Evolutionary conservation across 2,329 filamentous ascomycete species (phyloP), one percentile per base, ranked within the genome.

Genomic region (Colletotrichum eremochloae): DNA sequence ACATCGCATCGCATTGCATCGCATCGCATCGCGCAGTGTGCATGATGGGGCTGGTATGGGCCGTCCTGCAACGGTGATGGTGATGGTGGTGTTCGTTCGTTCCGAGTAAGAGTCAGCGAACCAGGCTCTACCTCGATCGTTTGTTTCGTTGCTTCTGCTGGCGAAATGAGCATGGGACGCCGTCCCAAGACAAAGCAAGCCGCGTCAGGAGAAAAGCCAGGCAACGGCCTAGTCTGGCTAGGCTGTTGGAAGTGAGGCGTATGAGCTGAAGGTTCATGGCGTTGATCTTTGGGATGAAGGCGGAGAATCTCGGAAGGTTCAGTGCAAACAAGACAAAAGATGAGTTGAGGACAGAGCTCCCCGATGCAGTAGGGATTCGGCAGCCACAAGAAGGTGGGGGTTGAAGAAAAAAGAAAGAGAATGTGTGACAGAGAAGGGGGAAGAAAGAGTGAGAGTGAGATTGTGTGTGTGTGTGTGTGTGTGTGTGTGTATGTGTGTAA

Each of bases 21-120:
- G 67, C 67, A 55, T 40, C 40, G 50, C 57, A 40, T 63, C 57
- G 50, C 68, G 53, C 14, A 42, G 46, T 48, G 46, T 63, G 61
- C 61, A 63, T 42, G 61, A 31, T 18, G 24, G 48, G 36, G 58
- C 58, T 50, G 58, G 58, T 42, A 48, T 62, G 58, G 58, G 60
- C 36, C 61, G 36, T 63, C 61, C 31, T 38, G 61, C 46, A 40
- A 53, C n/a, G 61, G n/a, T 38, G 31, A 46, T 44, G 65, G 56
- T 50, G 42, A 18, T 20, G 24, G 33, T 46, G 52, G 50, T 55
- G 48, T 65, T 66, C 15, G 38, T 42, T 31, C 38, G 18, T 20
- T 64, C 62, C 31, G 52, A 20, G 5, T 33, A 31, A 53, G 29
- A 31, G 24, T 14, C 18, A 5, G 18, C 31, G 18, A 36, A 6